phyloP scores from a whole-genome alignment of 2,329 filamentous ascomycete species.

The Aureobasidium subglaciale region DNA sequence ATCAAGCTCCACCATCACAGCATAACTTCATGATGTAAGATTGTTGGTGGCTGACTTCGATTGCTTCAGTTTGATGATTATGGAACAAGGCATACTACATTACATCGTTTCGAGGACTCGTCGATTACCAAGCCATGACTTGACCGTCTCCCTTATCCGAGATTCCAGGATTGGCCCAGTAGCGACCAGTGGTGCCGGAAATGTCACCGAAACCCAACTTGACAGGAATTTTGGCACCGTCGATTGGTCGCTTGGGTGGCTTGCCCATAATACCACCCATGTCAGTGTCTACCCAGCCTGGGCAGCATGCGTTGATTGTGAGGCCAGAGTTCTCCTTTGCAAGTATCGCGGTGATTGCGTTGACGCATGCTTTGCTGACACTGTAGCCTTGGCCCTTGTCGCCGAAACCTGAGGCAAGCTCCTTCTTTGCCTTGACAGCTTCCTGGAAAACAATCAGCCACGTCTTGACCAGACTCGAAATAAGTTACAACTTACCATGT shows the following conservation, averaged over 20 bases:
- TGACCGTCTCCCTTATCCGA: constrained; percentile 25
- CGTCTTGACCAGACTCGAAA: not conserved
- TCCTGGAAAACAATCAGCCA: constrained; percentile 9
- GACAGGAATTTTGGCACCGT: constrained; percentile 31
- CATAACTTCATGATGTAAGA: no score
- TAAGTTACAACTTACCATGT: constrained; percentile 18
- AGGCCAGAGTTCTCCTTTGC: constrained; percentile 24
- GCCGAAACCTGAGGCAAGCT: constrained; percentile 25
- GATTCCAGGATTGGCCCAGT: constrained; percentile 32
- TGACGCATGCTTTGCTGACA: constrained; percentile 31
- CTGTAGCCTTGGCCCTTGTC: constrained; percentile 25
- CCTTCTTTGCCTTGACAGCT: constrained; percentile 20
- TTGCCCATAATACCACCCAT: constrained; percentile 29
- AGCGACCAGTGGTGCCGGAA: constrained; percentile 27
- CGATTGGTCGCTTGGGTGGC: constrained; percentile 28
- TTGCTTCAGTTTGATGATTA: no score
- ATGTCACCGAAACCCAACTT: constrained; percentile 31
- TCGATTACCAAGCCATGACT: constrained; percentile 26
- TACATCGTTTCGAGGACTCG: not conserved
- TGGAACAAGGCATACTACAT: no score
- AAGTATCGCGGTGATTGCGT: constrained; percentile 28
- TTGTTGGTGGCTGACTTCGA: no score
- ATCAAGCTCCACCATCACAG: no score
- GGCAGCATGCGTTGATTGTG: constrained; percentile 32
- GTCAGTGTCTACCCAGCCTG: constrained; percentile 32